Conservation (phyloP, 306 rosid genomes). For the Rubus parviflorus region DNA sequence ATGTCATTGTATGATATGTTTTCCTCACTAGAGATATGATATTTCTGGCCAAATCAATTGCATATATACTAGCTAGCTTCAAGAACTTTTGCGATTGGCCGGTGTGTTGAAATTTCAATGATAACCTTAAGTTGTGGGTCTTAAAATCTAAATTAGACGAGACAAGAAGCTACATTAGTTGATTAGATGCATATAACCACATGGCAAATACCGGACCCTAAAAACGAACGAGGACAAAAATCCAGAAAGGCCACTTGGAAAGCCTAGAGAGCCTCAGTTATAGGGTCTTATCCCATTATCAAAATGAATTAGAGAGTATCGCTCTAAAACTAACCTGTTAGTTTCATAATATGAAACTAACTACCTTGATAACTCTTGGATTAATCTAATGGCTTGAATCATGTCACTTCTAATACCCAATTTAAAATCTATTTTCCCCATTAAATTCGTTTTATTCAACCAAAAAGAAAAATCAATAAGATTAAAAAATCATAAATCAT, state of each 20-base stretch:
- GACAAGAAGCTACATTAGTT: neutral
- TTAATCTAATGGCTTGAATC: too few species aligned
- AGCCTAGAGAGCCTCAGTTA: neutral
- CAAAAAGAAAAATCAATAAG: too few species aligned
- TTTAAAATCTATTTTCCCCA: too few species aligned
- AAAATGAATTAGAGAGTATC: neutral
- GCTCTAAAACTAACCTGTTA: too few species aligned
- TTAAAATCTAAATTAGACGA: neutral
- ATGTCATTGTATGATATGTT: neutral
- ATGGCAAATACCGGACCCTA: neutral
- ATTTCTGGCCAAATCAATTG: neutral
- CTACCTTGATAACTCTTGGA: too few species aligned
- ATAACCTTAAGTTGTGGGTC: neutral
- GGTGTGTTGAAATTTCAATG: neutral
- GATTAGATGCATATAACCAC: neutral
- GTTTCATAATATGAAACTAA: too few species aligned
- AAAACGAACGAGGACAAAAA: neutral
- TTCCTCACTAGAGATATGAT: neutral
- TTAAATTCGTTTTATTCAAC: too few species aligned
- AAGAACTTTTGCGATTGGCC: neutral
- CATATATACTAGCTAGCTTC: neutral
- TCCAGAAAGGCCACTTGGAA: neutral
- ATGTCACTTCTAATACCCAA: too few species aligned
- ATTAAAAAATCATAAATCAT: too few species aligned
- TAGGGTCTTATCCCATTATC: constrained; percentile 5